Conservation (phyloP, 2,329 filamentous ascomycete species). For the Aspergillus proliferans region DNA sequence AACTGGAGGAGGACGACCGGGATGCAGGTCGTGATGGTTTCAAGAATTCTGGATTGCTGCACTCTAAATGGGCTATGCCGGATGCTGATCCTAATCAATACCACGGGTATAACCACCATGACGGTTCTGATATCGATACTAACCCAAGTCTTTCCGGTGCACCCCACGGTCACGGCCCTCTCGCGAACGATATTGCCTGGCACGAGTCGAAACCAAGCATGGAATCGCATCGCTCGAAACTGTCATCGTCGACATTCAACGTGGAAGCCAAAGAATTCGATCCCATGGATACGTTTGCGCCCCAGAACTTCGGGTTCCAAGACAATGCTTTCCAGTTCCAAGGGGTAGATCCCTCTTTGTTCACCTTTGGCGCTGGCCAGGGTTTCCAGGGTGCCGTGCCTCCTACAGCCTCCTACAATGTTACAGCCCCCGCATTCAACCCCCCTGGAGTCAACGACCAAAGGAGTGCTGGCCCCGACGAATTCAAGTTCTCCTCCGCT, state of each 20-base stretch:
- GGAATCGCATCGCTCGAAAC: slow-evolving; percentile 57
- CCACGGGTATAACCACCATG: slow-evolving; percentile 34
- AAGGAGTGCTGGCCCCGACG: slow-evolving; percentile 15
- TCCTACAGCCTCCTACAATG: slow-evolving; percentile 55
- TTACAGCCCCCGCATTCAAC: slow-evolving; percentile 63
- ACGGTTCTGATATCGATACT: slow-evolving; percentile 63
- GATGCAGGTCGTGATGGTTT: slow-evolving; percentile 21
- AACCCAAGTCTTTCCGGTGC: slow-evolving; percentile 68
- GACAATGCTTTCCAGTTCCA: slow-evolving; percentile 39
- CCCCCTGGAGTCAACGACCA: slow-evolving; percentile 37
- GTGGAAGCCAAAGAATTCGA: slow-evolving; percentile 85
- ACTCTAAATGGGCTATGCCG: slow-evolving; percentile 34
- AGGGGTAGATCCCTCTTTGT: slow-evolving; percentile 19
- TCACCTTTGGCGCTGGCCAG: slow-evolving; percentile 24
- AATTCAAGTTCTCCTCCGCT: slow-evolving; percentile 62
- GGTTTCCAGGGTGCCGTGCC: slow-evolving; percentile 27
- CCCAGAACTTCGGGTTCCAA: slow-evolving; percentile 40
- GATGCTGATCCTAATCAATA: slow-evolving; percentile 24
- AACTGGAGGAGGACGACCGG: slow-evolving; percentile 69
- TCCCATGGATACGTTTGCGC: slow-evolving; percentile 46
- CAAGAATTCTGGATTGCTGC: slow-evolving; percentile 23
- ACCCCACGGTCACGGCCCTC: slow-evolving; percentile 36
- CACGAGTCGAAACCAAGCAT: slow-evolving; percentile 28
- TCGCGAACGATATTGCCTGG: slow-evolving; percentile 26
- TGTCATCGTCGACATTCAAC: slow-evolving; percentile 73